Base-by-base conservation (phyloP, 345 rosid genomes). In the Citrus australasica region DNA sequence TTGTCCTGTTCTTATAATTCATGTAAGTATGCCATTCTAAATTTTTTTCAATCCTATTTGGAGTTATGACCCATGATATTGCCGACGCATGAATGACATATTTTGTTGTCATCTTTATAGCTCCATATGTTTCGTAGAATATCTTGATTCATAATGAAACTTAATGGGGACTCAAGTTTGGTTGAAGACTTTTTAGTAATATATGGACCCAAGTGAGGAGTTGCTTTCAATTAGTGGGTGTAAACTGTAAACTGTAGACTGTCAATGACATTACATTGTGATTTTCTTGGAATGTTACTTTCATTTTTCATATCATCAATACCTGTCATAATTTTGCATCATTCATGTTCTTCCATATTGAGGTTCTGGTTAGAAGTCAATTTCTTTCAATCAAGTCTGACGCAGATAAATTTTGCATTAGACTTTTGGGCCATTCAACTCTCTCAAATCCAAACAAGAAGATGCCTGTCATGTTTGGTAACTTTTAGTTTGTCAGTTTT, bases 1-100 rank as follows among this genome's bases (percentile, higher is more conserved):
- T 79, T 94, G 99, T 82, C 98, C 99, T 9, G 97, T 94, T 79
- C 93, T 96, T 14, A 85, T 96, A 63, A 94, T 96, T 83, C 99
- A 96, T 77, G 98, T 96, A 88, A 94, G 98, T 90, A 38, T 72
- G 48, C 72, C 78, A 38, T 69, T 75, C 38, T 30, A 35, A 8
- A 28, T 25, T 76, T 24, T 56, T 76, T 67, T 67, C 72, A 55
- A 19, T 63, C 24, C 8, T 22, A 21, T 75, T 65, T 33, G 14
- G 70, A 51, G 65, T 58, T 75, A 32, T n/a, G 40, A 61, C 58
- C 68, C 59, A 17, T 40, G 65, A 35, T 22, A 71, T 72, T 33
- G 9, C 27, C 1, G 76, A 59, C 59, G 38, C 30, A 27, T 25
- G 38, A 46, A 63, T 63, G 70, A 28, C 42, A 27, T 63, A 40